These are phyloP conservation scores for Erythrophleum ivorense DNA, from an alignment of 331 rosid species.

Conservation along the genomic window DNA sequence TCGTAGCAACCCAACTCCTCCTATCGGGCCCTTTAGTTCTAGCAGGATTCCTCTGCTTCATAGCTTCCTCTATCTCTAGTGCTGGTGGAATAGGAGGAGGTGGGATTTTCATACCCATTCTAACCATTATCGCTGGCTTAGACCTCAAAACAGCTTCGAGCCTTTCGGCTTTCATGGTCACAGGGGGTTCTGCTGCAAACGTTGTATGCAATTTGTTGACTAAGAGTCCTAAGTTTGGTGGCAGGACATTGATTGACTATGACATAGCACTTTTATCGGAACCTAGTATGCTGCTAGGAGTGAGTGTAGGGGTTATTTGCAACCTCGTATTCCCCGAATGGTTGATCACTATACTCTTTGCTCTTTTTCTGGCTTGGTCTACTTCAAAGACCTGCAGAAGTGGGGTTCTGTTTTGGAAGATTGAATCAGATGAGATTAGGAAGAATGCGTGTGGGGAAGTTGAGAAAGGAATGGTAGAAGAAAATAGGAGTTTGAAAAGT, in stretches of 20 bases:
- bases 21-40: conserved; percentile 18
- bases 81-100: conserved; percentile 83
- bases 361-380: conserved; percentile 19
- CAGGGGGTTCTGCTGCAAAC: conserved; percentile 15
- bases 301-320: conserved; percentile 67
- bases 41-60: conserved; percentile 18
- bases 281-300: conserved; percentile 63
- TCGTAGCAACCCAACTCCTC: conserved; percentile 31
- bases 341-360: conserved; percentile 38
- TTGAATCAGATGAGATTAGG: conserved; percentile 9
- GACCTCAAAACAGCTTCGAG: conserved; percentile 23
- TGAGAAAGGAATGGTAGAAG: conserved; percentile 9
- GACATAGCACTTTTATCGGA: conserved; percentile 12
- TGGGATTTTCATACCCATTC: conserved; percentile 77
- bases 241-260: conserved; percentile 6
- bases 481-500: conserved; percentile 20
- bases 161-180: conserved; percentile 12
- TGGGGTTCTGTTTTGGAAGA: conserved; percentile 15
- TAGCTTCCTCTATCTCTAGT: conserved; percentile 17
- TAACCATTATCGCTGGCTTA: conserved; percentile 5
- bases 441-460: background rate
- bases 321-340: conserved; percentile 71
- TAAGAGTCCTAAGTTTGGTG: background rate
- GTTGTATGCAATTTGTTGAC: background rate
- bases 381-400: conserved; percentile 6